Percentiles rank a stretch among this genome's conserved stretches.
phyloP scores from a whole-genome alignment of 2,329 filamentous ascomycete genomes.

The Tolypocladium ovalisporum region DNA sequence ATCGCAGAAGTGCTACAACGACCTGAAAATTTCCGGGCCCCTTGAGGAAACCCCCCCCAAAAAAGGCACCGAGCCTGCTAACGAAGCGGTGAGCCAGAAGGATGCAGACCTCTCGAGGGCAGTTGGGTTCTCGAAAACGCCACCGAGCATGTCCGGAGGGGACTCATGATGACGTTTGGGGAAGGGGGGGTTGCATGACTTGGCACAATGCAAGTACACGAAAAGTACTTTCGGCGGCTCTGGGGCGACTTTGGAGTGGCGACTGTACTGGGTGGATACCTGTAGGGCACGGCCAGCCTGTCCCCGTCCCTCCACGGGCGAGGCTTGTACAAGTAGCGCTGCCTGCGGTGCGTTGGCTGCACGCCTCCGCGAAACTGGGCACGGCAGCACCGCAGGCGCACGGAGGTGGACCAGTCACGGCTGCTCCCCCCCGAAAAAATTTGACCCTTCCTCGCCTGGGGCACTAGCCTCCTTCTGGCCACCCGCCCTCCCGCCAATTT shows the following conservation, averaged over 20 bases:
- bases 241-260: neutral
- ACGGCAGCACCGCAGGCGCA: constrained; percentile 1
- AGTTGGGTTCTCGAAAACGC: neutral
- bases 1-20: neutral
- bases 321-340: neutral
- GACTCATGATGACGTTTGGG: neutral
- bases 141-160: neutral
- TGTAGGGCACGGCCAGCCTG: no score
- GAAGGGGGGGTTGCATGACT: neutral
- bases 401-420: neutral
- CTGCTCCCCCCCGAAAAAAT: constrained; percentile 5
- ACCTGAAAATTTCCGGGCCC: neutral
- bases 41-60: neutral
- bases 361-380: neutral
- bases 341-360: neutral
- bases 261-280: neutral
- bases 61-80: neutral
- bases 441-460: neutral
- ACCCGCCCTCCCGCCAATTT: constrained; percentile 19
- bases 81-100: neutral
- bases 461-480: neutral
- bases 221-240: neutral
- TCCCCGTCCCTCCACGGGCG: neutral
- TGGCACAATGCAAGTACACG: neutral
- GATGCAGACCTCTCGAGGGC: neutral